phyloP scores from a whole-genome alignment of 768 basidiomycete species.

The Lactarius trivialis region DNA sequence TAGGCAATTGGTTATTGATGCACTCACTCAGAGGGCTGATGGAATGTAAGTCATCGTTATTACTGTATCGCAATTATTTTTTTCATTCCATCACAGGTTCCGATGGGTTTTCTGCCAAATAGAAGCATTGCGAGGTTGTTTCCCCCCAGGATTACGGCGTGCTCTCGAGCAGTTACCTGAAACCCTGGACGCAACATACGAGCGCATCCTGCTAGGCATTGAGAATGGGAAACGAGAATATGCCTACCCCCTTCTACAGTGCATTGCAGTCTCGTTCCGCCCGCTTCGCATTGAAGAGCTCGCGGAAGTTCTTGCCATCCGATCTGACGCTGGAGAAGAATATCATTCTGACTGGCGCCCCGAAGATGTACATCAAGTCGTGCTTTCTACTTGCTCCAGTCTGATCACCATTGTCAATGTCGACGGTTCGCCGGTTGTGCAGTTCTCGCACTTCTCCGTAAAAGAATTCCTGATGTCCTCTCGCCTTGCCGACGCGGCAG shows the following conservation, averaged over 20 bases:
- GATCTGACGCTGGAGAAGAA: background rate
- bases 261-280: background rate
- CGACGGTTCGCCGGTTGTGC: background rate
- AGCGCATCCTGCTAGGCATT: background rate
- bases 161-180: background rate
- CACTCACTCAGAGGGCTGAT: background rate
- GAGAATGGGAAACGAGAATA: background rate
- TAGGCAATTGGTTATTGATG: background rate
- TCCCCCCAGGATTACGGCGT: background rate
- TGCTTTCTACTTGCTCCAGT: background rate
- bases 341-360: background rate
- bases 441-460: slow-evolving; percentile 9
- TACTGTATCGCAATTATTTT: too few relatives aligned
- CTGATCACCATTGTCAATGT: background rate
- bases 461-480: slow-evolving; percentile 12
- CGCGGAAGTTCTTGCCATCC: slow-evolving; percentile 4
- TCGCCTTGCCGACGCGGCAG: background rate
- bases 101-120: slow-evolving; percentile 5
- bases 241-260: background rate
- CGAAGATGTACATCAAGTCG: background rate
- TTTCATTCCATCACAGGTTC: background rate
- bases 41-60: background rate
- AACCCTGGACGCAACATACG: slow-evolving; percentile 6
- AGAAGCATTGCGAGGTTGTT: background rate
- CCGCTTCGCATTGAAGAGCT: slow-evolving; percentile 9